phyloP scores from a whole-genome alignment of 75 land plant species.

The Chamaecyparis obtusa region DNA sequence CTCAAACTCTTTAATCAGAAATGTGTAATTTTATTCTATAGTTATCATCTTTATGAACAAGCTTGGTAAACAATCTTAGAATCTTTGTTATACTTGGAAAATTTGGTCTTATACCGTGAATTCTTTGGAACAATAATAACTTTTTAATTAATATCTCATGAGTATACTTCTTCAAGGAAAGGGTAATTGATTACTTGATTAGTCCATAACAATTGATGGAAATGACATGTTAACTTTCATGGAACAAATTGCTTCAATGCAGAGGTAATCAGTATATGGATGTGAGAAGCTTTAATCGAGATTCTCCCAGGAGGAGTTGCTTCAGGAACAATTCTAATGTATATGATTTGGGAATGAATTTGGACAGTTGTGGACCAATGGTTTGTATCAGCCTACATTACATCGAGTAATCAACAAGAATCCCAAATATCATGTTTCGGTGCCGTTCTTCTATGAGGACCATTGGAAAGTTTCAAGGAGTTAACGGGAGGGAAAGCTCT shows the following conservation, averaged over 20 bases:
- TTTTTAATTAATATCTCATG: background rate
- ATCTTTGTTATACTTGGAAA: background rate
- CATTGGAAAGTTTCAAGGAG: slow-evolving; percentile 49
- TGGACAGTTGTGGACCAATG: slow-evolving; percentile 82
- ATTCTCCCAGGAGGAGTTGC: background rate
- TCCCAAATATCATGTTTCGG: slow-evolving; percentile 69
- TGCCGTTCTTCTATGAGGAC: slow-evolving; percentile 95
- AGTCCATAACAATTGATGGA: background rate
- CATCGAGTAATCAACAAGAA: slow-evolving; percentile 86
- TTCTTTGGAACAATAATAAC: background rate
- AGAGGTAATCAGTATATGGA: background rate
- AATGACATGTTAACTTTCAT: background rate
- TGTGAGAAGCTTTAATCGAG: background rate
- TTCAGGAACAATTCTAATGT: slow-evolving; percentile 5
- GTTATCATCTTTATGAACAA: background rate
- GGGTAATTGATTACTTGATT: background rate
- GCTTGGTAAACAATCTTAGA: background rate
- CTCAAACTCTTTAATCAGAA: background rate
- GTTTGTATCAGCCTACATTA: slow-evolving; percentile 79
- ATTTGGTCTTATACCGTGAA: background rate
- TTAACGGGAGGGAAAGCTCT: slow-evolving; percentile 36
- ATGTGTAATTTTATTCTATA: background rate
- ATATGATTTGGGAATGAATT: background rate
- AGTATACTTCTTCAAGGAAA: background rate
- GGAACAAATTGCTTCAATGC: background rate